phyloP scores from a whole-genome alignment of 495 filamentous ascomycete species.

The Talaromyces trachyspermus region DNA sequence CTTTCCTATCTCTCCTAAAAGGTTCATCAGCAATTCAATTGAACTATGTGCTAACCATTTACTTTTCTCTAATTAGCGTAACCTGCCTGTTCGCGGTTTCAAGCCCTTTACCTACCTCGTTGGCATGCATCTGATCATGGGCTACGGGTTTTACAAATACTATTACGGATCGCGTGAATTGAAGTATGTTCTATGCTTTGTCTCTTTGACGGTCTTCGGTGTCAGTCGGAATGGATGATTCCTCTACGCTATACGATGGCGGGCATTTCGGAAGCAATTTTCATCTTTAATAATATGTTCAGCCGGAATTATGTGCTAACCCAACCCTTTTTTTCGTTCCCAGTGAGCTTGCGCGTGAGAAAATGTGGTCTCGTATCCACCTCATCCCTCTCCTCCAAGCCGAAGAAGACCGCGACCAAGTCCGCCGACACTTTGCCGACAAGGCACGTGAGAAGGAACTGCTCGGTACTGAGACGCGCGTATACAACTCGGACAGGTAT shows the following conservation, averaged over 20 bases:
- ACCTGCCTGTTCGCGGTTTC: conserved; percentile 88
- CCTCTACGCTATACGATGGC: too few relatives aligned
- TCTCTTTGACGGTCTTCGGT: too few relatives aligned
- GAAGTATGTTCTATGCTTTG: conserved; percentile 54
- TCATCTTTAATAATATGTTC: too few relatives aligned
- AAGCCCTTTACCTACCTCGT: conserved; percentile 68
- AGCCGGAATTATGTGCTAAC: not conserved
- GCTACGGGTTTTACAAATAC: conserved; percentile 80
- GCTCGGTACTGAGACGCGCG: conserved; percentile 65
- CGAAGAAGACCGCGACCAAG: conserved; percentile 91
- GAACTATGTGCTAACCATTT: conserved; percentile 1
- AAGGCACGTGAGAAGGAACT: conserved; percentile 85
- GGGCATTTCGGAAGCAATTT: too few relatives aligned
- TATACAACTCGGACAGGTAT: conserved; percentile 85
- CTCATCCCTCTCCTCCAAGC: conserved; percentile 88
- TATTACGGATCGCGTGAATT: conserved; percentile 73
- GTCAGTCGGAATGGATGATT: too few relatives aligned
- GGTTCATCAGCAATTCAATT: conserved; percentile 5
- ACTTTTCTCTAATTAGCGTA: conserved; percentile 51
- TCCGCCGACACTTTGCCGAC: conserved; percentile 75
- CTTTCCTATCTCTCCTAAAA: conserved; percentile 10
- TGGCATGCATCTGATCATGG: conserved; percentile 67
- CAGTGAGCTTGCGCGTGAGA: conserved; percentile 91
- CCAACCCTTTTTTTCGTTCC: not conserved
- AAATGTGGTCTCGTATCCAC: conserved; percentile 94